Evolutionary conservation across 2,329 filamentous ascomycete species (phyloP).

Genomic region (Claviceps capensis): DNA sequence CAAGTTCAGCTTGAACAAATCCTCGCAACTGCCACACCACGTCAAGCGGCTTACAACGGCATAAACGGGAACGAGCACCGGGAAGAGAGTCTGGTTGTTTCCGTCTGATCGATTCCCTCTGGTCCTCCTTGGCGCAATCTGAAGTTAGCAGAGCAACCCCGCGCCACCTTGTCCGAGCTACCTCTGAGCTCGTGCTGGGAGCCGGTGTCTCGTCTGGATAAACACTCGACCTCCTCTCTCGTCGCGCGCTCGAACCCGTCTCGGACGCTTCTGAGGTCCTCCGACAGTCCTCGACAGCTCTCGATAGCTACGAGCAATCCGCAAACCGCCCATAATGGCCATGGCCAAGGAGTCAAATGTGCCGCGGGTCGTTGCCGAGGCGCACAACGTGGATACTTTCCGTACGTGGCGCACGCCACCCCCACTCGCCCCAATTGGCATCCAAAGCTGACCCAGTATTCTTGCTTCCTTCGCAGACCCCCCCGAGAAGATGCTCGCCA

Average conservation of each 20-base stretch:
- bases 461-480: slow-evolving; percentile 31
- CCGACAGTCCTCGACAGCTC: too few relatives aligned
- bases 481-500: slow-evolving; percentile 52
- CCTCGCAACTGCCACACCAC: too few relatives aligned
- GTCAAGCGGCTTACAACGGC: too few relatives aligned
- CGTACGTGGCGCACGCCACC: slow-evolving; percentile 30
- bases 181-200: neutral
- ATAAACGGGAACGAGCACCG: neutral
- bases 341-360: slow-evolving; percentile 33
- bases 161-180: slow-evolving; percentile 1
- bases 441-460: neutral
- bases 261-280: neutral
- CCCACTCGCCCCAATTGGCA: neutral
- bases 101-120: neutral
- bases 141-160: slow-evolving; percentile 5
- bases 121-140: neutral
- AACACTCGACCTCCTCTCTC: neutral
- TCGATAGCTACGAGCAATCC: too few relatives aligned
- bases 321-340: slow-evolving; percentile 24
- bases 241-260: neutral
- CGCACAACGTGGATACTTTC: slow-evolving; percentile 63
- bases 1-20: too few relatives aligned
- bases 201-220: neutral
- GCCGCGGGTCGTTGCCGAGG: slow-evolving; percentile 58
- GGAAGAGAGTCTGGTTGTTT: neutral